Conservation (phyloP, 1,284 basidiomycete species). For the Dichomitus squalens region DNA sequence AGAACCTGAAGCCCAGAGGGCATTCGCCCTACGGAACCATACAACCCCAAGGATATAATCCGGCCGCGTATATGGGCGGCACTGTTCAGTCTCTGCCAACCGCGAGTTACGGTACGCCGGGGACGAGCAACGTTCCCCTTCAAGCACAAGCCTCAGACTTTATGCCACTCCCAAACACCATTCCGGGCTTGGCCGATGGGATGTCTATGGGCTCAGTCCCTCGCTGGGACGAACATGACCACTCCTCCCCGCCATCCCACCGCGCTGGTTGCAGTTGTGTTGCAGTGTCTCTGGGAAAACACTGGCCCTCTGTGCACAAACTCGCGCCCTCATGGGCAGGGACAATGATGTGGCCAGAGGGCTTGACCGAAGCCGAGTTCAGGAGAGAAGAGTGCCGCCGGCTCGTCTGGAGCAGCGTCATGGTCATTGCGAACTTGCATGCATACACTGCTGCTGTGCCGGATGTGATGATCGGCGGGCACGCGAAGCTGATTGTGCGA, state of each 20-base stretch:
- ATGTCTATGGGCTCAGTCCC: background rate
- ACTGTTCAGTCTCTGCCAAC: background rate
- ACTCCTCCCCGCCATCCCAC: constrained; percentile 36
- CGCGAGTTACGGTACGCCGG: background rate
- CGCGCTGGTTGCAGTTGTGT: constrained; percentile 48
- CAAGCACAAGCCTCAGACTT: background rate
- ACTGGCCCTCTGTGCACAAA: constrained; percentile 49
- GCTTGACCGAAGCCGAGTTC: constrained; percentile 61
- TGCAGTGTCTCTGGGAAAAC: constrained; percentile 49
- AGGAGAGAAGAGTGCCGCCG: constrained; percentile 68
- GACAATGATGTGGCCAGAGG: constrained; percentile 64
- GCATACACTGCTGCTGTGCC: constrained; percentile 56
- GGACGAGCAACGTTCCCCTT: background rate
- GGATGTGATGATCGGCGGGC: constrained; percentile 32
- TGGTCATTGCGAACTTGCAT: constrained; percentile 60
- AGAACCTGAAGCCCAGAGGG: constrained; percentile 35
- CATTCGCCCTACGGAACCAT: background rate
- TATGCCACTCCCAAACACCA: background rate
- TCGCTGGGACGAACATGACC: constrained; percentile 25
- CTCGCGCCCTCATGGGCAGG: constrained; percentile 63
- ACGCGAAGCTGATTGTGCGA: constrained; percentile 55
- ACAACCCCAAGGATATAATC: background rate
- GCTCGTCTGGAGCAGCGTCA: constrained; percentile 68
- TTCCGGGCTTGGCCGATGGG: background rate
- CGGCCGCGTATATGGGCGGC: background rate